Evolutionary conservation across 345 rosid species (phyloP), one percentile per base, ranked within the genome.

Genomic region (Dipteronia sinensis): DNA sequence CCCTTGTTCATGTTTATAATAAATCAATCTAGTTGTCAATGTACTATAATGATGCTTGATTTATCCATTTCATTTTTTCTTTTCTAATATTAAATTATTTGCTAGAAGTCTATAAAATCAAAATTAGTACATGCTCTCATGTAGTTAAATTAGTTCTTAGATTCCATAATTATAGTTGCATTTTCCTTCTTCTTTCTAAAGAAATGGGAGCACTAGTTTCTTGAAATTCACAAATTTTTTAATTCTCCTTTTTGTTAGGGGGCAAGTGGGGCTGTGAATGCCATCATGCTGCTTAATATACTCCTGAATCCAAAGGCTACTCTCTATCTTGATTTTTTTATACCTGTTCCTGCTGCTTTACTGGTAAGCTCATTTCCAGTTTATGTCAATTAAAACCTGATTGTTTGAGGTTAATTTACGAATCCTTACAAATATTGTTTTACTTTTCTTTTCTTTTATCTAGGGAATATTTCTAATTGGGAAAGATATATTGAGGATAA

Each of bases 241-340:
- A 47, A 79, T 68, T 59, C 59, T 71, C 68, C n/a, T 82, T 74
- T 17, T 71, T 47, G 13, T 12, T 81, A 95, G 94, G 99, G 98
- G 1, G 95, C 98, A 19, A 95, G 97, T 73, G 99, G 95, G 69
- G 97, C 98, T 25, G 98, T 95, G 75, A 91, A 91, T 81, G 99
- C 98, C 73, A 90, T 95, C 77, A 85, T 94, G 91, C 87, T 93
- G 81, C 97, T 95, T 15, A 88, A 88, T 69, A 95, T 95, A 86
- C 91, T 95, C 86, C 82, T 95, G 77, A 76, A 87, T 81, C 98
- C 99, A 58, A 92, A 31, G 71, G 89, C 96, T 23, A 95, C 95
- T 47, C 71, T 95, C 20, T 87, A 82, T 85, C 55, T 95, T 0
- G 90, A 93, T 0, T 90, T 93, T 73, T 71, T 95, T 72, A 84